These are phyloP conservation scores for Takakia lepidozioides DNA, from an alignment of 225 moss, liverwort and hornwort genomes.

Conservation along the genomic window DNA sequence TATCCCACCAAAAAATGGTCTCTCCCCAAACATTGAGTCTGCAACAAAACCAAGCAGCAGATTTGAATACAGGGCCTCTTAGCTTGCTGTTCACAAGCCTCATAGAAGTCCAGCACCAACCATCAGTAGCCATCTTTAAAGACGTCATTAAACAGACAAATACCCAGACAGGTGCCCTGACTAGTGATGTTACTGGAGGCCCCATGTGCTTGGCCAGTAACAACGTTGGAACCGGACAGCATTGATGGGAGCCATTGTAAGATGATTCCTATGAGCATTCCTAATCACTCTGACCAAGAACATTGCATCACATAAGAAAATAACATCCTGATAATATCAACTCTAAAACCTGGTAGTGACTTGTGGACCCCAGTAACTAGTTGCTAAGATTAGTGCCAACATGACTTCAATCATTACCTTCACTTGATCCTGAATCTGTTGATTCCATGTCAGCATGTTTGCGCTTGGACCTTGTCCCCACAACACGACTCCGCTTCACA, in stretches of 20 bases:
- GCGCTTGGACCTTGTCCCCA: conserved; percentile 65
- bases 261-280: no score
- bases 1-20: conserved; percentile 58
- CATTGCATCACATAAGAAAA: no score
- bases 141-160: no score
- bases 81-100: conserved; percentile 52
- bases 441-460: conserved; percentile 82
- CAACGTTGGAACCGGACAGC: no score
- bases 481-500: conserved; percentile 73
- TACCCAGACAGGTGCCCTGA: no score
- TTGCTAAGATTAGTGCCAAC: not conserved
- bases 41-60: conserved; percentile 20
- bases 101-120: conserved; percentile 53
- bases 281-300: no score
- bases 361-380: no score
- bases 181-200: no score
- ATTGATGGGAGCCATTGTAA: no score
- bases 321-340: no score
- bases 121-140: not conserved
- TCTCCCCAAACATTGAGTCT: conserved; percentile 74
- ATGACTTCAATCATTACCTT: conserved; percentile 18
- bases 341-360: no score
- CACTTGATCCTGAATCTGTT: conserved; percentile 70
- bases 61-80: conserved; percentile 47
- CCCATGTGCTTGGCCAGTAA: no score